Conservation (phyloP, 371 early-diverging fungal genomes). For the Mucor mucedo region DNA sequence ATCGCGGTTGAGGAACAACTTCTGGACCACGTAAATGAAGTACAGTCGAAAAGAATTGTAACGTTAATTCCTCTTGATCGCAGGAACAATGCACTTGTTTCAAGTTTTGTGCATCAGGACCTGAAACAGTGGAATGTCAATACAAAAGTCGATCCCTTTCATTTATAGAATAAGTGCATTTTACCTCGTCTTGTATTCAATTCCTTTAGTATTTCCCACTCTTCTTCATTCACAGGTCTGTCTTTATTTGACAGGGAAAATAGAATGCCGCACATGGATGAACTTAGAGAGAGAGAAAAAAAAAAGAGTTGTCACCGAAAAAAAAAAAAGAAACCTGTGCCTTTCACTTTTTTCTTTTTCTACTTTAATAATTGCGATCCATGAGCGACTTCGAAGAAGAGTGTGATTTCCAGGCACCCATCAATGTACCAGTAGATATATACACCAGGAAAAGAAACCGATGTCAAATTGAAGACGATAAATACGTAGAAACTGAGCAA, state of each 20-base stretch:
- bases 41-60: slow-evolving; percentile 70
- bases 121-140: slow-evolving; percentile 19
- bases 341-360: neutral
- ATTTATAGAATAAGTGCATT: neutral
- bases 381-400: slow-evolving; percentile 10
- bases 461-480: neutral
- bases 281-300: neutral
- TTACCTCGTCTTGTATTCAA: slow-evolving; percentile 59
- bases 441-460: neutral
- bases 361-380: neutral
- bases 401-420: slow-evolving; percentile 23
- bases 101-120: slow-evolving; percentile 52
- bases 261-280: slow-evolving; percentile 52
- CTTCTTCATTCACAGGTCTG: neutral
- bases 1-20: slow-evolving; percentile 73
- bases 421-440: neutral
- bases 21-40: slow-evolving; percentile 79
- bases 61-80: neutral
- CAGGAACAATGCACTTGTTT: slow-evolving; percentile 8
- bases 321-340: neutral
- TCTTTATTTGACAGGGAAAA: slow-evolving; percentile 35
- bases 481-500: neutral
- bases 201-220: slow-evolving; percentile 49
- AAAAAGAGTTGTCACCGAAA: neutral
- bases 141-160: neutral